phyloP scores from a whole-genome alignment of 2,329 filamentous ascomycete genomes.

The Arthroderma uncinatum region DNA sequence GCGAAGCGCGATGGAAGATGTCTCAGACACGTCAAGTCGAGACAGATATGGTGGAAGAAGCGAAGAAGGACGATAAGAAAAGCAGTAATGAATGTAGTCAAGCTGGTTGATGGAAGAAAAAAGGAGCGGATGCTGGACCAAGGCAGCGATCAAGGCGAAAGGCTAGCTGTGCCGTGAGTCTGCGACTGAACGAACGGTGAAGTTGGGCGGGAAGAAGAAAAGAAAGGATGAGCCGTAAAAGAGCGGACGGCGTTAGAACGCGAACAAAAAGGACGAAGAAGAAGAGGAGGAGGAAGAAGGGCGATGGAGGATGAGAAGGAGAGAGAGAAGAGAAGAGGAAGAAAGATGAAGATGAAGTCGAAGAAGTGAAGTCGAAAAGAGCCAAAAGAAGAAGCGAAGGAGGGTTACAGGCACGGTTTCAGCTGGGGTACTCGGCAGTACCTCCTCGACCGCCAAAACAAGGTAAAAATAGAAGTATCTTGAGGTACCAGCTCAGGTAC shows the following conservation, averaged over 20 bases:
- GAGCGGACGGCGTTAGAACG: constrained; percentile 43
- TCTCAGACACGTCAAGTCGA: constrained; percentile 2
- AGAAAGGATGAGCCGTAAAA: constrained; percentile 36
- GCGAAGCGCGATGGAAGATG: neutral
- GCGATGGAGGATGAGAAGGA: constrained; percentile 14
- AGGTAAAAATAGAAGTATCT: neutral
- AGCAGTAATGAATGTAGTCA: neutral
- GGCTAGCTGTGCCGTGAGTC: neutral
- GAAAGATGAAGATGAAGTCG: constrained; percentile 12
- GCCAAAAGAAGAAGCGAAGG: neutral
- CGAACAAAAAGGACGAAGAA: constrained; percentile 20
- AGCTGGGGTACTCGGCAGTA: neutral
- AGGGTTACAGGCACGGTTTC: neutral
- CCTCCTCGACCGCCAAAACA: neutral
- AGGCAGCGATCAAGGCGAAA: constrained; percentile 15
- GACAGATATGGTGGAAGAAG: neutral
- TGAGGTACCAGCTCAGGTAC: neutral
- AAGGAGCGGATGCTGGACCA: constrained; percentile 14
- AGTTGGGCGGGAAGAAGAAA: constrained; percentile 21
- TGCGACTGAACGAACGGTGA: constrained; percentile 5
- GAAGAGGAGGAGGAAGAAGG: constrained; percentile 20
- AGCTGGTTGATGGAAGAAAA: constrained; percentile 6
- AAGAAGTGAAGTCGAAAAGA: constrained; percentile 13
- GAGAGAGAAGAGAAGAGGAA: constrained; percentile 12
- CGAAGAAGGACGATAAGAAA: neutral